A percentile compares a stretch with the other conserved stretches of the same genome.
phyloP scores from a whole-genome alignment of 1,139 yeast genomes.

The Kodamaea suecica region DNA sequence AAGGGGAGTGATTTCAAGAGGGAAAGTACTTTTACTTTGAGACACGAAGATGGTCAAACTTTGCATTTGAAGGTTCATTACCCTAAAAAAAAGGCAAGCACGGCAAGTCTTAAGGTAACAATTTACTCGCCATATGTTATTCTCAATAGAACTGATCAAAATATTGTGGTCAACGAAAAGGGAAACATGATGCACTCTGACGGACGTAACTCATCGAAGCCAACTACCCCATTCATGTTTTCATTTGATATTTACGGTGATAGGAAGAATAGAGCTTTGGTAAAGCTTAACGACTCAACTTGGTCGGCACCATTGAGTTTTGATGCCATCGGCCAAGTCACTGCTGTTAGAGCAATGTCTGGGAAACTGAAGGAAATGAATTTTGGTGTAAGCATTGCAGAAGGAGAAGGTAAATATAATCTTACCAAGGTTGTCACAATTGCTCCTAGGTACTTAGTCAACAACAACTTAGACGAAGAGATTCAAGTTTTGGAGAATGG shows the following conservation, averaged over 20 bases:
- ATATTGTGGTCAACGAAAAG: conserved; percentile 57
- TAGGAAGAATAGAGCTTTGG: conserved; percentile 64
- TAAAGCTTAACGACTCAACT: conserved; percentile 68
- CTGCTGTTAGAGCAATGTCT: conserved; percentile 58
- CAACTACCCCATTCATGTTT: conserved; percentile 68
- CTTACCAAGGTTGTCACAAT: conserved; percentile 75
- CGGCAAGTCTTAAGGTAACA: conserved; percentile 60
- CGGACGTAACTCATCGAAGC: conserved; percentile 22
- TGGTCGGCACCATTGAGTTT: conserved; percentile 78
- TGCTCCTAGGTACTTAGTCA: conserved; percentile 77
- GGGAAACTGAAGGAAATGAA: conserved; percentile 66
- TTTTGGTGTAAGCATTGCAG: conserved; percentile 70
- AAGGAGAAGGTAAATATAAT: conserved; percentile 85
- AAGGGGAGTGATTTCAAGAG: conserved; percentile 50
- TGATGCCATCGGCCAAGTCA: conserved; percentile 85
- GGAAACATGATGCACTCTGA: conserved; percentile 48
- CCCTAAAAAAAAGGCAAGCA: conserved; percentile 38
- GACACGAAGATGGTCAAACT: conserved; percentile 61
- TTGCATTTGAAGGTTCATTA: conserved; percentile 67
- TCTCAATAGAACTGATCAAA: conserved; percentile 74
- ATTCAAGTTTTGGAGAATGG: conserved; percentile 72
- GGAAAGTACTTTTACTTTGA: conserved; percentile 50
- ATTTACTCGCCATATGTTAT: conserved; percentile 82
- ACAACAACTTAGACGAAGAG: conserved; percentile 56
- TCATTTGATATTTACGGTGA: conserved; percentile 66